Evolutionary conservation across 2,329 filamentous ascomycete genomes (phyloP).

Genomic region (Pseudogymnoascus sp.): DNA sequence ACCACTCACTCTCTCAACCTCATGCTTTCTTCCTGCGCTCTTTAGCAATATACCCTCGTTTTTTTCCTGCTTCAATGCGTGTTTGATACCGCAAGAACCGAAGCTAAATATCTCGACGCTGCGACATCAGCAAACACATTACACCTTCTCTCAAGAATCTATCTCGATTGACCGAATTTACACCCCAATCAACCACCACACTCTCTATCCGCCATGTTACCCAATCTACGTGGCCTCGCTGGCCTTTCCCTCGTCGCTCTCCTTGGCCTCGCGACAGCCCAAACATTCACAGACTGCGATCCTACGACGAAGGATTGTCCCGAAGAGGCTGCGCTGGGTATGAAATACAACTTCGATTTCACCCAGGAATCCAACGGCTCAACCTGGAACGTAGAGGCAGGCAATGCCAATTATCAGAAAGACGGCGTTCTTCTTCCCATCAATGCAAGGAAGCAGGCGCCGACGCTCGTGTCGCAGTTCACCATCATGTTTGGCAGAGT

Average conservation of each 20-base stretch:
- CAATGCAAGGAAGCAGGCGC: constrained; percentile 61
- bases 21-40: neutral
- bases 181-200: neutral
- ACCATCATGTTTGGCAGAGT: constrained; percentile 82
- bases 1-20: constrained; percentile 2
- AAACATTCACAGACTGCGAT: constrained; percentile 72
- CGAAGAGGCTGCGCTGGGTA: constrained; percentile 62
- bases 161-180: neutral
- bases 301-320: constrained; percentile 66
- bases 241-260: constrained; percentile 9
- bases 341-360: constrained; percentile 56
- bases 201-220: neutral
- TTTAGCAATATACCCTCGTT: constrained; percentile 6
- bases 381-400: constrained; percentile 64
- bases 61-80: constrained; percentile 5
- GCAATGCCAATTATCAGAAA: constrained; percentile 53
- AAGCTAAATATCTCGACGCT: neutral
- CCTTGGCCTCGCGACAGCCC: constrained; percentile 49
- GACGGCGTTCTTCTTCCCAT: constrained; percentile 69
- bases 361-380: constrained; percentile 51
- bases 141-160: neutral
- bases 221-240: constrained; percentile 4
- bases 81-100: constrained; percentile 3
- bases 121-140: neutral
- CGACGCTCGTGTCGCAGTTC: constrained; percentile 71